These are phyloP conservation scores for Phytophthora meadii DNA, from an alignment of 352 stramenopile species.

Conservation along the genomic window DNA sequence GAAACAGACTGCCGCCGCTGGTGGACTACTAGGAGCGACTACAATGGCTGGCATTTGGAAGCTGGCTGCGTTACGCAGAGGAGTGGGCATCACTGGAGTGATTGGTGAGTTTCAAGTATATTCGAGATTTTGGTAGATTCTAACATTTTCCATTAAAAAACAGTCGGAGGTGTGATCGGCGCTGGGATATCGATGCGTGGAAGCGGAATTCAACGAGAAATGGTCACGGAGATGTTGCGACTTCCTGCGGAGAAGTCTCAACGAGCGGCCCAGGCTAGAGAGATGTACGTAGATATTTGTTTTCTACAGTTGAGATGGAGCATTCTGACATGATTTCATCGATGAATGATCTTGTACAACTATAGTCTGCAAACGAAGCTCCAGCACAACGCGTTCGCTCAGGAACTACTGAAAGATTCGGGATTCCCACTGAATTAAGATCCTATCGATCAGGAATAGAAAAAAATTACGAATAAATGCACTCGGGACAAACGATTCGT, in stretches of 20 bases:
- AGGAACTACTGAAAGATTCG: slow-evolving; percentile 16
- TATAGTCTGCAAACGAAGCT: slow-evolving; percentile 15
- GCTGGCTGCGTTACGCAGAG: slow-evolving; percentile 8
- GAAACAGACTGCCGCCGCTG: slow-evolving; percentile 9
- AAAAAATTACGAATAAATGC: no score
- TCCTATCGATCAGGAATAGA: not conserved
- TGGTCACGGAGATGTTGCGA: slow-evolving; percentile 16
- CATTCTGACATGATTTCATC: not conserved
- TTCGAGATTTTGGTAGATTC: no score
- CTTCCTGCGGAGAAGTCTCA: slow-evolving; percentile 17
- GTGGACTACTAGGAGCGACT: slow-evolving; percentile 11
- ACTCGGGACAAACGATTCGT: no score
- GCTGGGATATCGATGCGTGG: slow-evolving; percentile 5
- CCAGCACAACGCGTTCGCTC: slow-evolving; percentile 15
- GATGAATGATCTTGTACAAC: not conserved
- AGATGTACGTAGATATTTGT: slow-evolving; percentile 12
- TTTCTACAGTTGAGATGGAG: not conserved
- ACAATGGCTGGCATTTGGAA: slow-evolving; percentile 30
- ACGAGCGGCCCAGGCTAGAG: slow-evolving; percentile 18
- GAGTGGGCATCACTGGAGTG: slow-evolving; percentile 17
- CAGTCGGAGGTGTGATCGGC: slow-evolving; percentile 17
- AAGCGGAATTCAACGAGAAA: slow-evolving; percentile 8
- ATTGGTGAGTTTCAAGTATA: slow-evolving; percentile 6
- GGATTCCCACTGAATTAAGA: not conserved
- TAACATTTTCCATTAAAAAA: not conserved